Evolutionary conservation across 83 land plant genomes (phyloP), one percentile per base, ranked within the genome.

Genomic region (Picea mariana): DNA sequence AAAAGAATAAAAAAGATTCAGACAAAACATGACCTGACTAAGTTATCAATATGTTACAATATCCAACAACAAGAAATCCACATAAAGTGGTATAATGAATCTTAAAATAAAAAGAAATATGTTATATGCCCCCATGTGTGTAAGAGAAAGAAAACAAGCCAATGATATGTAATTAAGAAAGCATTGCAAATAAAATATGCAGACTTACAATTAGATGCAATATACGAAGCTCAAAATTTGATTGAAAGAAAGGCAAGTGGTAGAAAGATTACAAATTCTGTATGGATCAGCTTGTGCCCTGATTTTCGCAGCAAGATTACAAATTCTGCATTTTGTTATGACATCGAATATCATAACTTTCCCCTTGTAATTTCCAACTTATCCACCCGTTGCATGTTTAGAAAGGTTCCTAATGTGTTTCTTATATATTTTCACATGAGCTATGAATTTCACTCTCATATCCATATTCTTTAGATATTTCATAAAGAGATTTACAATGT

Each of bases 161-260:
- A 8, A 4, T 1, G 23, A 72, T 34, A 47, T 42, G 24, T 40
- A 20, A 44, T 44, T 44, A 49, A 9, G 13, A 26, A 44, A 0
- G 24, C n/a, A 24, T 26, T 69, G 73, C 73, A 69, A 31, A 21
- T 69, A 69, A 69, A 69, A 38, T 20, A 73, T 73, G 77, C 21
- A 73, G 77, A 73, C 23, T 69, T 73, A 73, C 47, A n/a, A 73
- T 44, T 44, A 42, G 77, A 17, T 44, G 21, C 55, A 73, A 44
- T 73, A 18, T 69, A 42, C 17, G 13, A 73, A 12, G 77, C 58
- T 73, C 77, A 42, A 73, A 69, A 69, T 38, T 9, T 26, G 27
- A 73, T 42, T 5, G 23, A 73, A 44, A 42, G 42, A 58, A 24
- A n/a, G 83, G 62, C 83, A 75, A 44, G 21, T 79, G n/a, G 31